Percentiles rank a stretch among this genome's conserved stretches.
These are phyloP conservation scores for Domatiomyces catenatus DNA, from an alignment of 2,329 filamentous ascomycete species.

Conservation along the genomic window DNA sequence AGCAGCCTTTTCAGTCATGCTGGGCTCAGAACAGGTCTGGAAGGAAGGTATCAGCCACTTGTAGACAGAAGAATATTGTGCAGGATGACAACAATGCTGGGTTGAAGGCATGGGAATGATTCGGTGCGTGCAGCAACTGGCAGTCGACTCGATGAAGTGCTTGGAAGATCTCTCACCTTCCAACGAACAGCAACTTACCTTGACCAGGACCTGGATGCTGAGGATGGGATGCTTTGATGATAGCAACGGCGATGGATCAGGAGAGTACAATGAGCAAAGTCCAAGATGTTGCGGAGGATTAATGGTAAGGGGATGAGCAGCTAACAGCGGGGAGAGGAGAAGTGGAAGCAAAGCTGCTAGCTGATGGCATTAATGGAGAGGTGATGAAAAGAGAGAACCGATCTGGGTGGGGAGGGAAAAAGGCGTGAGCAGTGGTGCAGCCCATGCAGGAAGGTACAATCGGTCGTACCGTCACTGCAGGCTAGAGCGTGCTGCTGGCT, in stretches of 20 bases:
- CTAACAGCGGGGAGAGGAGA: constrained; percentile 12
- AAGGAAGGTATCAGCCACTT: background rate
- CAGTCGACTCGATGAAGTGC: background rate
- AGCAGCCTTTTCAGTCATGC: constrained; percentile 12
- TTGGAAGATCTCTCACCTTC: background rate
- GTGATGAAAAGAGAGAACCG: constrained; percentile 8
- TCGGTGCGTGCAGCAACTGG: background rate
- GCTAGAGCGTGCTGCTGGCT: background rate
- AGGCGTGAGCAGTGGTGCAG: background rate
- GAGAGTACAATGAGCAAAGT: constrained; percentile 16
- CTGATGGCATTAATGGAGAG: constrained; percentile 8
- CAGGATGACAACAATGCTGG: background rate
- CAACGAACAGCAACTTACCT: background rate
- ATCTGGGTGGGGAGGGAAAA: background rate
- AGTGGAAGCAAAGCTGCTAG: constrained; percentile 15
- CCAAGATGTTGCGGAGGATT: constrained; percentile 18
- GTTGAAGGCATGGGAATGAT: background rate
- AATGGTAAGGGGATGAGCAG: constrained; percentile 15
- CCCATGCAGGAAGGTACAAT: background rate
- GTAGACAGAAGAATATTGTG: background rate
- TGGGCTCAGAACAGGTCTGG: background rate
- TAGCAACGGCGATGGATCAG: constrained; percentile 7
- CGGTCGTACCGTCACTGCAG: background rate
- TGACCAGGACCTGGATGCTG: constrained; percentile 3
- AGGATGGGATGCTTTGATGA: constrained; percentile 5